Conservation (phyloP, 306 rosid genomes). For the Vachellia pachyceras region DNA sequence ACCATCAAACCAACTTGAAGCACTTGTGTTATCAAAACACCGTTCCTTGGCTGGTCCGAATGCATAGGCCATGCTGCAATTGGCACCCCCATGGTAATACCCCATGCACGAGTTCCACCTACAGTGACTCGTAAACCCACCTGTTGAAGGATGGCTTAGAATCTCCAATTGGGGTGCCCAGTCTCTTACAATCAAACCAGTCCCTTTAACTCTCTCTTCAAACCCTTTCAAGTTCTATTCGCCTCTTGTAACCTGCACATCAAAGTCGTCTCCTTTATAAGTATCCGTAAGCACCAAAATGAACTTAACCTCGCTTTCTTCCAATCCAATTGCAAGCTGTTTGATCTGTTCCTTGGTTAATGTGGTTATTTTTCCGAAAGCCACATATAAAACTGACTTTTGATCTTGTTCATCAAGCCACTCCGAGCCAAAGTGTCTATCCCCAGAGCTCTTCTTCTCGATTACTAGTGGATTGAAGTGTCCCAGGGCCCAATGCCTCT, state of each 20-base stretch:
- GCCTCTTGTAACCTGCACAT: slow-evolving; percentile 15
- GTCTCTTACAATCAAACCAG: slow-evolving; percentile 60
- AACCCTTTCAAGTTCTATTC: slow-evolving; percentile 58
- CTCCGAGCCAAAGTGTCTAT: slow-evolving; percentile 40
- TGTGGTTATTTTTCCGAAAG: slow-evolving; percentile 71
- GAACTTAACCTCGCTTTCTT: slow-evolving; percentile 59
- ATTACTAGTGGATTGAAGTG: slow-evolving; percentile 59
- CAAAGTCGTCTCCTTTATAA: slow-evolving; percentile 50
- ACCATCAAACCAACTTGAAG: slow-evolving; percentile 56
- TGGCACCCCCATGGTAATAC: slow-evolving; percentile 71
- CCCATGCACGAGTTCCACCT: slow-evolving; percentile 89
- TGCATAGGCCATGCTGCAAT: slow-evolving; percentile 83
- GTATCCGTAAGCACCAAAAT: slow-evolving; percentile 54
- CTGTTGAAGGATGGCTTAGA: slow-evolving; percentile 53
- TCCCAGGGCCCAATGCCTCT: slow-evolving; percentile 70
- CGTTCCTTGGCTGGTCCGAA: slow-evolving; percentile 79
- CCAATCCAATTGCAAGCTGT: slow-evolving; percentile 74
- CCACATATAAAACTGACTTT: slow-evolving; percentile 62
- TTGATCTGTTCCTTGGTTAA: slow-evolving; percentile 57
- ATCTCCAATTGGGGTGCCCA: slow-evolving; percentile 82
- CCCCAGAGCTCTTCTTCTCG: slow-evolving; percentile 16
- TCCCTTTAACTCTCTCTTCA: slow-evolving; percentile 48
- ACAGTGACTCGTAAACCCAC: slow-evolving; percentile 77
- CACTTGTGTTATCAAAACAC: slow-evolving; percentile 53
- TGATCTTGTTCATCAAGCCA: slow-evolving; percentile 52